phyloP scores from a whole-genome alignment of 352 stramenopile genomes.

The Phytophthora nicotianae region DNA sequence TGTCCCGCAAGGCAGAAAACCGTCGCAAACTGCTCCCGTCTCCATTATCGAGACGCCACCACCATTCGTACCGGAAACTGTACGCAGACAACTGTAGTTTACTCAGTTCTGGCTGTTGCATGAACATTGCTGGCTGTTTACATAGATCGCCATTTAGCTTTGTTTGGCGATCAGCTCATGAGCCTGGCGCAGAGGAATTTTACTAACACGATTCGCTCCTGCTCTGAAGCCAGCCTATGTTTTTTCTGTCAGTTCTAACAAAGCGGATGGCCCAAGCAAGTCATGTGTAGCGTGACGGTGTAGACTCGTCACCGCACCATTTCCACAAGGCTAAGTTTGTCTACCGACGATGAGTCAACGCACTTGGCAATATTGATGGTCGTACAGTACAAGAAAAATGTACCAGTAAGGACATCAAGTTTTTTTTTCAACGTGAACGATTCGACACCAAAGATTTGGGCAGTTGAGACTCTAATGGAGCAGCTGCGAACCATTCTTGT shows the following conservation, averaged over 20 bases:
- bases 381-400: too few relatives aligned
- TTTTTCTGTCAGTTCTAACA: constrained; percentile 7
- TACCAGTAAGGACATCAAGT: too few relatives aligned
- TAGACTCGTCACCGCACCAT: neutral
- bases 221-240: constrained; percentile 7
- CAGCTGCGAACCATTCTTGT: neutral
- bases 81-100: neutral
- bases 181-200: constrained; percentile 15
- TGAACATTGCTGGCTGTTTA: neutral
- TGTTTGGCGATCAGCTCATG: neutral
- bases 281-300: constrained; percentile 8
- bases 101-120: neutral
- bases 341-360: constrained; percentile 12
- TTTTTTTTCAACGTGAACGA: too few relatives aligned
- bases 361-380: constrained; percentile 1
- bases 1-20: neutral
- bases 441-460: too few relatives aligned
- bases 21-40: neutral
- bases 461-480: too few relatives aligned
- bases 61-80: neutral
- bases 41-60: neutral
- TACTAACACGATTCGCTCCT: constrained; percentile 2
- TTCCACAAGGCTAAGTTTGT: constrained; percentile 1
- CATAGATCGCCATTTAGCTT: neutral
- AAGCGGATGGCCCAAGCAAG: constrained; percentile 14